Evolutionary conservation across 2,329 filamentous ascomycete genomes (phyloP).

Genomic region (Penicillium italicum): DNA sequence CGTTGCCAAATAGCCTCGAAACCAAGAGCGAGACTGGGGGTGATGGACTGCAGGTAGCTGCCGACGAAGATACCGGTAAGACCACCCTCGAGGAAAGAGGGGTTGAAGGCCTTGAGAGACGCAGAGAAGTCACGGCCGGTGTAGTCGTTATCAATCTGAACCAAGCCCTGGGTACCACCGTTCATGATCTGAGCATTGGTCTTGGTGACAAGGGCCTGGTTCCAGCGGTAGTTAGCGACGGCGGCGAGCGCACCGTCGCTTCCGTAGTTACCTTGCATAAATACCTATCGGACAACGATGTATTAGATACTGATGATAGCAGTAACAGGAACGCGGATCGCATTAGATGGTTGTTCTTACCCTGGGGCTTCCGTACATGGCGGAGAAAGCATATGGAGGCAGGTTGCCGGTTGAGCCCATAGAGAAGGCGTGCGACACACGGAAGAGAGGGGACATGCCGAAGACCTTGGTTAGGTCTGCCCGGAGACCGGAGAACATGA

Average conservation of each 20-base stretch:
- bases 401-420: constrained; percentile 79
- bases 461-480: constrained; percentile 97
- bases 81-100: constrained; percentile 86
- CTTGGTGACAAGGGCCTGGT: constrained; percentile 75
- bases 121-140: constrained; percentile 89
- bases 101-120: constrained; percentile 90
- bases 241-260: constrained; percentile 84
- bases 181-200: constrained; percentile 80
- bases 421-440: constrained; percentile 94
- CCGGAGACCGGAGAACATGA: constrained; percentile 92
- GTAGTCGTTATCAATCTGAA: constrained; percentile 95
- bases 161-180: constrained; percentile 74
- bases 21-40: constrained; percentile 78
- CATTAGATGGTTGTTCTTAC: constrained; percentile 49
- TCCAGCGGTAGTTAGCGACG: constrained; percentile 92
- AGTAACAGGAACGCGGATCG: neutral
- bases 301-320: neutral
- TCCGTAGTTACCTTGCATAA: constrained; percentile 92
- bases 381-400: constrained; percentile 92
- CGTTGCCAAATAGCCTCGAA: constrained; percentile 94
- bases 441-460: constrained; percentile 89
- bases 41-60: constrained; percentile 91
- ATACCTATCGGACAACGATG: constrained; percentile 58
- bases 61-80: constrained; percentile 93
- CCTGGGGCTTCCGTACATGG: constrained; percentile 88